Conservation (phyloP, 345 rosid genomes). For the Acer campestre region DNA sequence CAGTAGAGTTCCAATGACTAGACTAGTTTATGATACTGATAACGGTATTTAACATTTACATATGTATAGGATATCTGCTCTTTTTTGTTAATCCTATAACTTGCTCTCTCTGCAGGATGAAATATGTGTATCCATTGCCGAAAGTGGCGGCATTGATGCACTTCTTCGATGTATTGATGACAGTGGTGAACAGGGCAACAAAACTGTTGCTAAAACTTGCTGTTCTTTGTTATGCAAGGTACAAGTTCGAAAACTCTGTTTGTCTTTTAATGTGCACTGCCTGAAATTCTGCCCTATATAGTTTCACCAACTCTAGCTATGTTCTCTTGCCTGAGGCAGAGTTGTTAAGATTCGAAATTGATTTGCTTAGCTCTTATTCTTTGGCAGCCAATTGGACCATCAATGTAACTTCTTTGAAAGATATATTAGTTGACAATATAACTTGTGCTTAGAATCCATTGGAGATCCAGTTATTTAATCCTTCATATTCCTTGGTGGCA, state of each 20-base stretch:
- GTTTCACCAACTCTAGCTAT: not conserved
- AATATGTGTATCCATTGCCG: slow-evolving; percentile 87
- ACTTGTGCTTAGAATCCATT: not conserved
- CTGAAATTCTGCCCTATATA: not conserved
- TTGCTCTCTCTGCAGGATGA: slow-evolving; percentile 56
- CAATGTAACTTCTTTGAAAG: not conserved
- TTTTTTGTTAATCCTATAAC: not conserved
- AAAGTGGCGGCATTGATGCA: slow-evolving; percentile 80
- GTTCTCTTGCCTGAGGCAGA: not conserved
- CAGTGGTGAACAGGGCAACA: slow-evolving; percentile 79
- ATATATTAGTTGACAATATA: not conserved
- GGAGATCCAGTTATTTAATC: not conserved
- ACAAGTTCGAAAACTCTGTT: slow-evolving; percentile 12
- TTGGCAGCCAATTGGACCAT: not conserved
- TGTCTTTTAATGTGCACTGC: not conserved
- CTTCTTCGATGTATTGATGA: slow-evolving; percentile 75
- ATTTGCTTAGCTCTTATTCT: not conserved
- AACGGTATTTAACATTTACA: not conserved
- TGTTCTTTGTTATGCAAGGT: slow-evolving; percentile 90
- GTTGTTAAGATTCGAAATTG: not conserved
- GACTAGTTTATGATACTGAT: not conserved
- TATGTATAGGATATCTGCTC: not conserved
- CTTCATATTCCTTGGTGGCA: not conserved
- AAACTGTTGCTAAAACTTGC: slow-evolving; percentile 63
- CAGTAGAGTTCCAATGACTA: not conserved